Evolutionary conservation across 345 rosid genomes (phyloP), one percentile per base, ranked within the genome.

Genomic region (Euphorbia pulcherrima): DNA sequence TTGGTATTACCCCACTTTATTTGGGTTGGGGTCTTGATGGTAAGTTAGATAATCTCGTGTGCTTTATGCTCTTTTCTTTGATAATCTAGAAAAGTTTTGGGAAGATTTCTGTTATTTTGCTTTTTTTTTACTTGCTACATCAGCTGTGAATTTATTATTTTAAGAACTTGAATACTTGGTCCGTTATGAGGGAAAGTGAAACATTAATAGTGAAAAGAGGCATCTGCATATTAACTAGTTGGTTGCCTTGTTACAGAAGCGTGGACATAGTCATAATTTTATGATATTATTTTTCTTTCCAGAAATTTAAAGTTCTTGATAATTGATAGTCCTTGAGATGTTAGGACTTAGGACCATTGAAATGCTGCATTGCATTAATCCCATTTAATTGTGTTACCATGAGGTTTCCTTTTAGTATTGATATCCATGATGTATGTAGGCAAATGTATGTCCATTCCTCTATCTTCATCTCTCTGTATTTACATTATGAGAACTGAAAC

Each of bases 1-100:
- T 90, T 73, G 92, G 96, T 64, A 77, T 87, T 72, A 82, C 85
- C 30, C 92, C 96, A 46, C 92, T 89, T 65, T 89, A 89, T 81
- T 78, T 87, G 60, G 96, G 96, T 27, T 90, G 96, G 96, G 96
- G 96, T 79, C 84, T 86, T 56, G 92, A 87, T 74, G 96, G 96
- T 87, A 75, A 29, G 88, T 46, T 5, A 9, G 8, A 5, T 44
- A 50, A 6, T 27, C 18, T 61, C 24, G 14, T 17, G 18, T 59
- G 65, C 57, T 59, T 59, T 26, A 28, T 5, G 21, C 47, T 47
- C 21, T 12, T 23, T 28, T 28, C 47, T 6, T 40, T 68, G 20
- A 17, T 39, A 2, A n/a, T 56, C 47, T 61, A 2, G 30, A 35
- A 44, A 28, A 23, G 14, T 46, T 10, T 35, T 33, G 6, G 69